Evolutionary conservation across 1,284 basidiomycete genomes (phyloP), one percentile per base, ranked within the genome.

Genomic region (Pseudozyma thailandica): DNA sequence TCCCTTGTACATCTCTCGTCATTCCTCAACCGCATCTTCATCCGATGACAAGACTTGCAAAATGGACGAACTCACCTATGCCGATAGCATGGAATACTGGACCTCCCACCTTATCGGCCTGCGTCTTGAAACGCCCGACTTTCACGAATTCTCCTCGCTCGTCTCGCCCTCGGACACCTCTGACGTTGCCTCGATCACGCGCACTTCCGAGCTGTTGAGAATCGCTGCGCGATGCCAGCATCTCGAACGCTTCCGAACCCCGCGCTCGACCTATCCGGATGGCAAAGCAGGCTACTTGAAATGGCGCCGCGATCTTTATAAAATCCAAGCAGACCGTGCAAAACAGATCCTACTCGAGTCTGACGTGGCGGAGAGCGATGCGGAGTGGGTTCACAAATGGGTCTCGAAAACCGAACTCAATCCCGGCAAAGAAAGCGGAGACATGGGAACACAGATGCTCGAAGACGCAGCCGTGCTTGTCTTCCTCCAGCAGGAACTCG

Each of bases 171-270:
- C 64, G 2, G 6, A 44, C 20, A 55, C 57, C 0, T 64, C 71
- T 4, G 61, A 64, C 15, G 61, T 51, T 18, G 43, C 54, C 13
- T 48, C 49, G 7, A 38, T 64, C 48, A 42, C 51, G 1, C 46
- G 46, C 3, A 68, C 63, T 1, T 18, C 28, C 35, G 70, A 75
- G 13, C 62, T 78, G 12, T 51, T 82, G 18, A 57, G 63, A 7
- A 59, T 82, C n/a, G 80, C 75, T 2, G 76, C 80, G 15, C 56
- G 80, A 6, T 82, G 78, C 42, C 80, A 82, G 49, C 80, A 82
- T 50, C 69, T 82, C 30, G 79, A 78, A 43, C 69, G 80, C 13
- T 82, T 80, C 55, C 48, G 64, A 23, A 74, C 70, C 3, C 80
- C 80, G 0, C 68, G 80, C 15, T 41, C 71, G 8, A 43, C 65